Conservation (phyloP, 345 rosid genomes). For the Kandelia obovata region DNA sequence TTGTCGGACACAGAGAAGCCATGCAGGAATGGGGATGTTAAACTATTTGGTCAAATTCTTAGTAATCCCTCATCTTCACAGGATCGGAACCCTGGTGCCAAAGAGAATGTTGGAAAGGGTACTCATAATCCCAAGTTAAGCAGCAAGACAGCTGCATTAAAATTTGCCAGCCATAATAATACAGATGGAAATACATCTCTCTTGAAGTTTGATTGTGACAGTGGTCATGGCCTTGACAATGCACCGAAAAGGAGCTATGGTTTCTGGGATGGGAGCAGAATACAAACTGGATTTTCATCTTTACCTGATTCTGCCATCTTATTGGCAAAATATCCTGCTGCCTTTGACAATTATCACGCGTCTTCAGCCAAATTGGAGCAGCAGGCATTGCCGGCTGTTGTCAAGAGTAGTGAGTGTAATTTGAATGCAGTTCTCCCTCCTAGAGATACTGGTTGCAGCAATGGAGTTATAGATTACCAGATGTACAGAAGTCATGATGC, state of each 20-base stretch:
- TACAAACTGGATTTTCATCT: conserved; percentile 68
- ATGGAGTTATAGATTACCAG: conserved; percentile 44
- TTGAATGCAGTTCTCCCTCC: conserved; percentile 35
- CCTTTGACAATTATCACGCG: conserved; percentile 42
- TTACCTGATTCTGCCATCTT: conserved; percentile 69
- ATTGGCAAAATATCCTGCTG: conserved; percentile 72
- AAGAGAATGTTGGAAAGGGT: conserved; percentile 41
- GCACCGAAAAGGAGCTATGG: conserved; percentile 64
- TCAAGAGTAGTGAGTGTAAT: conserved; percentile 30
- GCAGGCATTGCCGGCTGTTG: conserved; percentile 34
- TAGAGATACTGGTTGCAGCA: conserved; percentile 36
- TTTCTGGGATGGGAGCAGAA: conserved; percentile 82
- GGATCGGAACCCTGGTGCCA: conserved; percentile 18
- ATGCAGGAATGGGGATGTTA: conserved; percentile 64
- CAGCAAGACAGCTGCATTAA: conserved; percentile 39
- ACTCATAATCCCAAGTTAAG: conserved; percentile 26
- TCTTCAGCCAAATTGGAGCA: conserved; percentile 39
- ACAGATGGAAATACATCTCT: conserved; percentile 27
- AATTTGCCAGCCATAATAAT: conserved; percentile 33
- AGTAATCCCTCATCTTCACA: conserved; percentile 36
- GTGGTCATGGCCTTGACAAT: conserved; percentile 48
- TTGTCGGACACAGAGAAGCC: conserved; percentile 47
- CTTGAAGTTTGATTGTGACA: conserved; percentile 44
- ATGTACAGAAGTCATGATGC: conserved; percentile 35
- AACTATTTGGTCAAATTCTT: conserved; percentile 80